Evolutionary conservation across 306 rosid genomes (phyloP).

Genomic region (Vigna reflexopilosa): DNA sequence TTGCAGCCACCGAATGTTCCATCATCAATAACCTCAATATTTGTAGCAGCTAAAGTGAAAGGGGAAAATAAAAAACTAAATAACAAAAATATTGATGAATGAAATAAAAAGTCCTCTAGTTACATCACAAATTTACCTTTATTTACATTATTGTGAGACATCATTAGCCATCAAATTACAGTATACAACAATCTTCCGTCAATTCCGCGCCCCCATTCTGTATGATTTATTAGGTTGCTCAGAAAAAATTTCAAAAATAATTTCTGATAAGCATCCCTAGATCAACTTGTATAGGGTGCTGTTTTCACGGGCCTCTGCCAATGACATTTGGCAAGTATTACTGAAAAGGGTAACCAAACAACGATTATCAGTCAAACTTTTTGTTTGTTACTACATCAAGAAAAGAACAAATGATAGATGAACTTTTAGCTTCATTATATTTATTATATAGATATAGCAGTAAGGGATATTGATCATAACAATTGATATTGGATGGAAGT

Average conservation of each 20-base stretch:
- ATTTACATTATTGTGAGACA: slow-evolving; percentile 65
- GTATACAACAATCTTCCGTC: slow-evolving; percentile 57
- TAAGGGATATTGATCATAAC: slow-evolving; percentile 24
- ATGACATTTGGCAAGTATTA: slow-evolving; percentile 52
- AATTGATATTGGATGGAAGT: neutral
- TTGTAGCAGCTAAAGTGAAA: slow-evolving; percentile 18
- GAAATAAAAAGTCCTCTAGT: slow-evolving; percentile 54
- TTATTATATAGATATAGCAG: slow-evolving; percentile 13
- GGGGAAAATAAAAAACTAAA: neutral
- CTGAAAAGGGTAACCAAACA: slow-evolving; percentile 43
- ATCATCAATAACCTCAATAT: slow-evolving; percentile 36
- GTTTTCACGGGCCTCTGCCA: slow-evolving; percentile 43
- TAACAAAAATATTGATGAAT: slow-evolving; percentile 63
- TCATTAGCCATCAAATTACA: slow-evolving; percentile 54
- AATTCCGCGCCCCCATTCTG: slow-evolving; percentile 46
- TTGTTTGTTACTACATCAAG: neutral
- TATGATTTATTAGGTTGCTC: slow-evolving; percentile 55
- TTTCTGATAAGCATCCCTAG: slow-evolving; percentile 45
- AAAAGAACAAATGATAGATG: neutral
- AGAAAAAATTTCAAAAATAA: slow-evolving; percentile 48
- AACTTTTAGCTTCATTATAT: neutral
- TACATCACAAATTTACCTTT: slow-evolving; percentile 72
- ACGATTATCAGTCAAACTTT: slow-evolving; percentile 4
- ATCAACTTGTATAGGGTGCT: slow-evolving; percentile 30
- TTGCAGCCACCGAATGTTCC: slow-evolving; percentile 44